phyloP scores from a whole-genome alignment of 495 filamentous ascomycete genomes.

The Tuber calosporum region DNA sequence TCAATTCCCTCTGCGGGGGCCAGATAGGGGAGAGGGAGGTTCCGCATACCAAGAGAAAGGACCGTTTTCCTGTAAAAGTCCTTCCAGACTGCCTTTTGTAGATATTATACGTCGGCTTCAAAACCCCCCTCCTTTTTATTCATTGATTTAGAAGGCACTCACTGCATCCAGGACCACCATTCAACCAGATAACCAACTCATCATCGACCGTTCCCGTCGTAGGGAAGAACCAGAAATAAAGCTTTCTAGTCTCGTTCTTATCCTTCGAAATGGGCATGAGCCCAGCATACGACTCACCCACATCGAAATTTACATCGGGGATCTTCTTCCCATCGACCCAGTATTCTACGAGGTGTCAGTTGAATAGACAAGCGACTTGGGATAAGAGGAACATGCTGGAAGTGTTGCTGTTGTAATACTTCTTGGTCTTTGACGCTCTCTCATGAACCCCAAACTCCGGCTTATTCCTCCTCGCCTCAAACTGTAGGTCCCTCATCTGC shows the following conservation, averaged over 20 bases:
- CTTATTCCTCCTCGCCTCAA: background rate
- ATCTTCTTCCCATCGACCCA: conserved; percentile 60
- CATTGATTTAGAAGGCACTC: conserved; percentile 20
- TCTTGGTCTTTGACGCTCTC: conserved; percentile 8
- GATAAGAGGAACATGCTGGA: conserved; percentile 6
- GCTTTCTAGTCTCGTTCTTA: conserved; percentile 48
- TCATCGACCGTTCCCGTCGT: conserved; percentile 50
- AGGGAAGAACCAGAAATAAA: conserved; percentile 79
- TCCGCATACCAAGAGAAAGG: conserved; percentile 58
- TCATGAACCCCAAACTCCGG: background rate
- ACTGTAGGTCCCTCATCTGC: background rate
- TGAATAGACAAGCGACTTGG: background rate
- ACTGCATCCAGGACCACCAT: conserved; percentile 54
- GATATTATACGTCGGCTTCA: conserved; percentile 51
- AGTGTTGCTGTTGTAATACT: conserved; percentile 23
- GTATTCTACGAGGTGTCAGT: conserved; percentile 44
- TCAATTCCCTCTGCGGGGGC: background rate
- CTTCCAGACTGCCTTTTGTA: conserved; percentile 47
- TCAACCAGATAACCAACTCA: conserved; percentile 68
- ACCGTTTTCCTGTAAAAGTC: conserved; percentile 67
- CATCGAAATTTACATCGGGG: conserved; percentile 66
- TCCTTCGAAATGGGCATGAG: conserved; percentile 59
- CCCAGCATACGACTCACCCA: conserved; percentile 70
- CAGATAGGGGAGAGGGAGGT: background rate
- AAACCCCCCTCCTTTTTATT: conserved; percentile 46